These are phyloP conservation scores for Tricholomella constricta DNA, from an alignment of 768 basidiomycete genomes.

Conservation along the genomic window DNA sequence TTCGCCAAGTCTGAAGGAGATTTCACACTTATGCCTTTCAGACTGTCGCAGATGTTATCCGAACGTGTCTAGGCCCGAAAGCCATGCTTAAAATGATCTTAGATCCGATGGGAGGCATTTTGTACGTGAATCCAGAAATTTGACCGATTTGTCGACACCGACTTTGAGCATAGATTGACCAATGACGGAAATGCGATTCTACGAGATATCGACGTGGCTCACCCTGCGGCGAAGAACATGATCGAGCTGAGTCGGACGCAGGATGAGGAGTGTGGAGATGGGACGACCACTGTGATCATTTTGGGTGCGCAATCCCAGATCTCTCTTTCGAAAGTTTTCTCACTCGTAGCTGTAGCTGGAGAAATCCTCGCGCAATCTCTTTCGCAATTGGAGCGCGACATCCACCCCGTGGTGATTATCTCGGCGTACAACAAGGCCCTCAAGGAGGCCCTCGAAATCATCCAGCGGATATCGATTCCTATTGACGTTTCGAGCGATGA, in stretches of 20 bases:
- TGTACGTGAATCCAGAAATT: constrained; percentile 50
- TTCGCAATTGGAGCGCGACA: constrained; percentile 91
- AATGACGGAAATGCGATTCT: constrained; percentile 99
- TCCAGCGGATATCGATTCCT: constrained; percentile 84
- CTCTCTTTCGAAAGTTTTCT: neutral
- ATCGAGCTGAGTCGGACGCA: constrained; percentile 97
- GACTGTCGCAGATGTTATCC: constrained; percentile 98
- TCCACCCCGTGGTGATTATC: constrained; percentile 99
- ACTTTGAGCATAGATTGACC: constrained; percentile 62
- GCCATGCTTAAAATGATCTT: constrained; percentile 99
- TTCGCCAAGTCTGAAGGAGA: neutral
- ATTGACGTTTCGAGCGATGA: constrained; percentile 84
- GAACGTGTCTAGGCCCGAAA: constrained; percentile 96
- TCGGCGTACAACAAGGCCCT: constrained; percentile 97
- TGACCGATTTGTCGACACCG: constrained; percentile 5
- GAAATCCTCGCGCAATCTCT: constrained; percentile 97
- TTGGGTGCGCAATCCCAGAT: constrained; percentile 58
- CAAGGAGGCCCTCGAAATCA: constrained; percentile 86
- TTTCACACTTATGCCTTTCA: constrained; percentile 29
- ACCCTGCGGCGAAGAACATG: constrained; percentile 99
- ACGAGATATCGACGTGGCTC: constrained; percentile 97
- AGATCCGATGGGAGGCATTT: constrained; percentile 98
- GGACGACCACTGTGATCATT: constrained; percentile 98
- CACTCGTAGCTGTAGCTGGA: constrained; percentile 55
- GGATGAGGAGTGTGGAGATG: constrained; percentile 98